Evolutionary conservation across 148 eudicot species (phyloP).

Genomic region (Drosera capensis): DNA sequence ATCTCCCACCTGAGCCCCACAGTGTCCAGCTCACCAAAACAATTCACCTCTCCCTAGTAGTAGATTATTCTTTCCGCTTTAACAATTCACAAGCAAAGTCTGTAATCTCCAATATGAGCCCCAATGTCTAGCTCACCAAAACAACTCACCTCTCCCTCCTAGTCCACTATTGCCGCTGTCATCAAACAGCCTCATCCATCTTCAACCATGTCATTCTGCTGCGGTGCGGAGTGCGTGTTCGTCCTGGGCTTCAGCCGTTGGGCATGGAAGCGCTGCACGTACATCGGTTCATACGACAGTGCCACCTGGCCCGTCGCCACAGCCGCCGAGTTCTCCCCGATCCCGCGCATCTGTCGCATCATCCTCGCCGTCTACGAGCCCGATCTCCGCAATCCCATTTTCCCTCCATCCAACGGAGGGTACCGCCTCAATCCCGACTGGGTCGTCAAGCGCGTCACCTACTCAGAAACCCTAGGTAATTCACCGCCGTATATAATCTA

Average conservation of each 20-base stretch:
- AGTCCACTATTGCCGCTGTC: too few relatives aligned
- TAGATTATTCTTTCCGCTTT: too few relatives aligned
- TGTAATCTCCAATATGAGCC: too few relatives aligned
- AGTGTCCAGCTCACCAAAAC: too few relatives aligned
- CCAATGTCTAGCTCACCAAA: too few relatives aligned
- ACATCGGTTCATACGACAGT: conserved; percentile 83
- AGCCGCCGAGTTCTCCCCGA: conserved; percentile 54
- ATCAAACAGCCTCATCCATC: neutral
- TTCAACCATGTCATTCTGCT: conserved; percentile 31
- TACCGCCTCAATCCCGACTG: conserved; percentile 53
- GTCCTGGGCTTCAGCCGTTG: conserved; percentile 53
- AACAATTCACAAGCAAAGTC: too few relatives aligned
- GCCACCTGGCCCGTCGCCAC: conserved; percentile 64
- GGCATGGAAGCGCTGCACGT: conserved; percentile 88
- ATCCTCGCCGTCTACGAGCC: conserved; percentile 71
- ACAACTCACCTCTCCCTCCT: too few relatives aligned
- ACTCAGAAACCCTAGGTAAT: conserved; percentile 47
- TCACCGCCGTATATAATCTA: conserved; percentile 84
- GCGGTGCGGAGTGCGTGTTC: conserved; percentile 58
- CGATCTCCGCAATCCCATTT: conserved; percentile 43
- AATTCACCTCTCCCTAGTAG: too few relatives aligned
- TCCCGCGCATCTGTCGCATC: conserved; percentile 62
- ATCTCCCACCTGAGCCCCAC: too few relatives aligned
- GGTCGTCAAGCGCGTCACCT: conserved; percentile 55
- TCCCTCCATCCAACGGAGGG: conserved; percentile 35